These are phyloP conservation scores for Alnus rubra DNA, from an alignment of 306 rosid genomes.

Conservation along the genomic window DNA sequence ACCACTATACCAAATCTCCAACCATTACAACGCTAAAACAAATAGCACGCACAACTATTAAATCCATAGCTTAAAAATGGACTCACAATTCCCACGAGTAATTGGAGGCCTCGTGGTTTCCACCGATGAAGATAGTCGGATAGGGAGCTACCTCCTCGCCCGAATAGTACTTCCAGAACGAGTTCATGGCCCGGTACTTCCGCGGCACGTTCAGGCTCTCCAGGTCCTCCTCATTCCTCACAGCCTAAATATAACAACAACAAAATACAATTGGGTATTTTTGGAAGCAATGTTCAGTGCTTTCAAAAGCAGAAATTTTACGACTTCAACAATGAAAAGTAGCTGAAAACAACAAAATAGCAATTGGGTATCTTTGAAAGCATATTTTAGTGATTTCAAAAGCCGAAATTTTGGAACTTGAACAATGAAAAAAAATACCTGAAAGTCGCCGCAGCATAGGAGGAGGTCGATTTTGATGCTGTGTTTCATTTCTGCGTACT, in stretches of 20 bases:
- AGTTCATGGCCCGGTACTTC: constrained; percentile 61
- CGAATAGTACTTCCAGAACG: constrained; percentile 96
- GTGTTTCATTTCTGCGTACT: constrained; percentile 48
- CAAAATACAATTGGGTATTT: not conserved
- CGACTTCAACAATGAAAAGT: not conserved
- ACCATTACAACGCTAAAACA: not conserved
- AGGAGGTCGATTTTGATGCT: constrained; percentile 88
- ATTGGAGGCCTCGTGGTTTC: constrained; percentile 95
- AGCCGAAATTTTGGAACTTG: not conserved
- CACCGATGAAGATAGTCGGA: constrained; percentile 93
- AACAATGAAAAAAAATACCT: constrained; percentile 32
- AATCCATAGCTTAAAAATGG: constrained; percentile 8
- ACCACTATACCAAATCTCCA: not conserved
- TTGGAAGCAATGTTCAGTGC: not conserved
- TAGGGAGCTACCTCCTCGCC: constrained; percentile 78
- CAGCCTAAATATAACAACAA: constrained; percentile 48
- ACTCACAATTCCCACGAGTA: constrained; percentile 94
- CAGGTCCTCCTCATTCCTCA: constrained; percentile 78
- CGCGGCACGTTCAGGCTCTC: constrained; percentile 71
- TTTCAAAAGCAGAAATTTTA: not conserved
- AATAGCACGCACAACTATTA: not conserved
- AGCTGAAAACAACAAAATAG: constrained; percentile 44
- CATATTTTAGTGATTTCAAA: not conserved
- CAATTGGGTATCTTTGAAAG: not conserved
- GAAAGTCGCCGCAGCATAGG: constrained; percentile 95